Evolutionary conservation across 1,284 basidiomycete species (phyloP).

Genomic region (Cutaneotrichosporon daszewskae): DNA sequence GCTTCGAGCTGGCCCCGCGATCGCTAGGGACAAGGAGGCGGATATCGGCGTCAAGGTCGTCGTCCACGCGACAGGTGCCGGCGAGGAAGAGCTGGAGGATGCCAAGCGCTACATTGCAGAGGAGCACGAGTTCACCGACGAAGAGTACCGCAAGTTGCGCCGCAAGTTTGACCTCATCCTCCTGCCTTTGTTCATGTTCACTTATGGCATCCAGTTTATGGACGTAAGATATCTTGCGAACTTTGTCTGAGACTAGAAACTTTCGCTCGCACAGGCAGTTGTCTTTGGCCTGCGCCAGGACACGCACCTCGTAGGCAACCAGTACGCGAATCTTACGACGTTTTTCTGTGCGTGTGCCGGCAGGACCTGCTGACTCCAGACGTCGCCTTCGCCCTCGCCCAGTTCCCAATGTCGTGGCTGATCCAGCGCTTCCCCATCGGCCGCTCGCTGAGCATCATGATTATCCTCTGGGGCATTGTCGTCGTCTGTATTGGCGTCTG

Average conservation of each 20-base stretch:
- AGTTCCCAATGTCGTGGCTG: constrained; percentile 22
- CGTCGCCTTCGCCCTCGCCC: constrained; percentile 20
- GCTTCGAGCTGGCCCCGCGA: too few relatives aligned
- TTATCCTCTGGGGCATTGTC: constrained; percentile 20
- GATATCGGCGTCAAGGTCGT: too few relatives aligned
- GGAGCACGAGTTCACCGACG: constrained; percentile 2
- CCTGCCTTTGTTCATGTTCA: constrained; percentile 14
- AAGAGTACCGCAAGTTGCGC: constrained; percentile 10
- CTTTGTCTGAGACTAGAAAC: too few relatives aligned
- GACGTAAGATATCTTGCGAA: too few relatives aligned
- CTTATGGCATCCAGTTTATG: constrained; percentile 6
- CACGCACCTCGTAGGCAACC: constrained; percentile 14
- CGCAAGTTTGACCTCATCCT: constrained; percentile 13
- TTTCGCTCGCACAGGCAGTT: constrained; percentile 17
- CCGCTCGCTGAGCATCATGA: constrained; percentile 10
- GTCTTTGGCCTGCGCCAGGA: constrained; percentile 17
- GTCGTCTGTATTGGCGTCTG: constrained; percentile 22
- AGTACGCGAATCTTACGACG: constrained; percentile 16
- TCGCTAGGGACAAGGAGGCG: too few relatives aligned
- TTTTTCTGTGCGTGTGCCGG: constrained; percentile 11
- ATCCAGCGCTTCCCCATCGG: constrained; percentile 29
- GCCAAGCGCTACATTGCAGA: constrained; percentile 1
- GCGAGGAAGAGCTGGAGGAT: background rate
- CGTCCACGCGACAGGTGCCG: too few relatives aligned
- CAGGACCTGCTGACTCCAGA: constrained; percentile 1